Evolutionary conservation across 345 rosid species (phyloP).

Genomic region (Citrus australasica): DNA sequence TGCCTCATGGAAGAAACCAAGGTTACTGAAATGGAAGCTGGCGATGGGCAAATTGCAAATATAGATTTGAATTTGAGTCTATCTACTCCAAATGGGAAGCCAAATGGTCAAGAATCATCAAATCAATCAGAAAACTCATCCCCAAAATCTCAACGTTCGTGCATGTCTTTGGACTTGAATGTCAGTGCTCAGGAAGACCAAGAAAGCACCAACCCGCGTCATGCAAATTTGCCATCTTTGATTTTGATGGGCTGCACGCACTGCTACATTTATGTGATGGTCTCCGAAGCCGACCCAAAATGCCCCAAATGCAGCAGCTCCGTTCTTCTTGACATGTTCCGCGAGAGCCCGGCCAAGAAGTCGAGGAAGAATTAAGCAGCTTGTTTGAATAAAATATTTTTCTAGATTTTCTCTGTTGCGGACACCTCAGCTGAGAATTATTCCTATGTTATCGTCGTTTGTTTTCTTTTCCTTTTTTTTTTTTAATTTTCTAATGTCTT

Average conservation of each 20-base stretch:
- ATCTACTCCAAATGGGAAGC: not conserved
- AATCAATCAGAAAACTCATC: slow-evolving; percentile 1
- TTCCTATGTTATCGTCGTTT: too few species aligned
- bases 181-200: not conserved
- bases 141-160: slow-evolving; percentile 2
- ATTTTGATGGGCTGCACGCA: slow-evolving; percentile 30
- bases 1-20: not conserved
- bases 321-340: slow-evolving; percentile 17
- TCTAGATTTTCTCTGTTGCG: too few species aligned
- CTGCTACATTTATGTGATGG: slow-evolving; percentile 38
- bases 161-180: slow-evolving; percentile 7
- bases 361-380: not conserved
- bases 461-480: too few species aligned
- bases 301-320: slow-evolving; percentile 31
- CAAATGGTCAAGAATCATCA: not conserved
- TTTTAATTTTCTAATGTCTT: too few species aligned
- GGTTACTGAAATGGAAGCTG: not conserved
- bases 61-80: not conserved
- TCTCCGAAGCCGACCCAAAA: slow-evolving; percentile 18
- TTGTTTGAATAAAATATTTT: not conserved
- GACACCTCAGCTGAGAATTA: too few species aligned
- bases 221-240: slow-evolving; percentile 5
- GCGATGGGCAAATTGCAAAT: not conserved
- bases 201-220: not conserved
- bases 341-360: slow-evolving; percentile 1